Evolutionary conservation across 306 rosid genomes (phyloP).

Genomic region (Dalbergia oliveri): DNA sequence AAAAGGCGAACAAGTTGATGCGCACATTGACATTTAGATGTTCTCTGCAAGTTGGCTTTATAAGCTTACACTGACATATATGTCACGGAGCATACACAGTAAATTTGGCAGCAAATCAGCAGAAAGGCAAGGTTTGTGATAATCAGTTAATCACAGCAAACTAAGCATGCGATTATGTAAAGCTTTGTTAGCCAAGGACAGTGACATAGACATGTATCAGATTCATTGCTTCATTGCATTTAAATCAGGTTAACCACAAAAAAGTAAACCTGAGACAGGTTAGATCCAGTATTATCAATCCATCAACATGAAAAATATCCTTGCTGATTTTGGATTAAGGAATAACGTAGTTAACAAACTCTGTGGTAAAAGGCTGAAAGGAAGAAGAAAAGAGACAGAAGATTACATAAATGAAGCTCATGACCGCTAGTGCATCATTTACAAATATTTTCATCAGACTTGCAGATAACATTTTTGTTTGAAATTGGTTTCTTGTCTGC

Average conservation of each 20-base stretch:
- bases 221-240: conserved; percentile 15
- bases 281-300: conserved; percentile 21
- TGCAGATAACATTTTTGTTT: conserved; percentile 36
- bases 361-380: conserved; percentile 23
- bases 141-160: background rate
- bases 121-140: conserved; percentile 6
- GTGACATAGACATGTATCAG: conserved; percentile 2
- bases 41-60: background rate
- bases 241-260: background rate
- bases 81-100: background rate
- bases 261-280: conserved; percentile 3
- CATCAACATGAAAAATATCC: conserved; percentile 39
- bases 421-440: conserved; percentile 62
- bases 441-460: conserved; percentile 41
- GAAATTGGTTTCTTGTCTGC: conserved; percentile 35
- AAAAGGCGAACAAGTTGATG: background rate
- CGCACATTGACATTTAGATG: background rate
- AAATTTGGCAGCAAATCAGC: conserved; percentile 10
- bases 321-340: conserved; percentile 33
- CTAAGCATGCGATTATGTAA: background rate
- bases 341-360: conserved; percentile 41
- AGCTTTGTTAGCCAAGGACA: conserved; percentile 5
- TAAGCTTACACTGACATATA: background rate
- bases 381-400: conserved; percentile 29
- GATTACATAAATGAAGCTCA: conserved; percentile 40